Percentiles rank a stretch among this genome's conserved stretches.
Evolutionary conservation across 352 stramenopile species (phyloP).

Genomic region (Phytophthora macrochlamydospora): DNA sequence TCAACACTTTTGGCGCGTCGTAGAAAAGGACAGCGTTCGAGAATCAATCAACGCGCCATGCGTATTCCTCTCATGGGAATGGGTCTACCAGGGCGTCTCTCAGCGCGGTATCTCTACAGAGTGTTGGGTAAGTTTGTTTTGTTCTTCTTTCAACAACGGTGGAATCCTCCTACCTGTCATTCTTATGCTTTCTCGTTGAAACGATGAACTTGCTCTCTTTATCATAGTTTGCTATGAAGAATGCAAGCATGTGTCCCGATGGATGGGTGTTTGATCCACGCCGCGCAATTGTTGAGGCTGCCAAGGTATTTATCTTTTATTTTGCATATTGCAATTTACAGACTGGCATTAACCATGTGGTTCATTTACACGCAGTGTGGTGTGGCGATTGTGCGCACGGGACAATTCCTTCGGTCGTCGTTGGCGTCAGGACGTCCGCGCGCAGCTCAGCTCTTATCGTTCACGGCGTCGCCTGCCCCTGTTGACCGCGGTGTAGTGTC

Average conservation of each 20-base stretch:
- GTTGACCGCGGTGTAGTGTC: constrained; percentile 61
- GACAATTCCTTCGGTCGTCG: constrained; percentile 67
- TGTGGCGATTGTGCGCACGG: constrained; percentile 73
- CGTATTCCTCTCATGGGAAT: constrained; percentile 86
- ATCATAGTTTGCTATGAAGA: constrained; percentile 81
- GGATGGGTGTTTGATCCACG: constrained; percentile 76
- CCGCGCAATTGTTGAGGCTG: constrained; percentile 76
- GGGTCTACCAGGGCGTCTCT: constrained; percentile 86
- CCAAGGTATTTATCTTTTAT: constrained; percentile 43
- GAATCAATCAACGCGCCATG: constrained; percentile 55
- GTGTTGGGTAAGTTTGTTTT: constrained; percentile 63
- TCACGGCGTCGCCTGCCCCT: constrained; percentile 35
- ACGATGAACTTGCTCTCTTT: too few species aligned
- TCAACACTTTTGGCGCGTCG: constrained; percentile 85
- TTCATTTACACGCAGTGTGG: constrained; percentile 36
- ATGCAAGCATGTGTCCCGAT: constrained; percentile 62
- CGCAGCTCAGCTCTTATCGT: constrained; percentile 55
- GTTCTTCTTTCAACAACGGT: not conserved
- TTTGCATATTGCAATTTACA: constrained; percentile 1
- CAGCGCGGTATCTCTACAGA: constrained; percentile 80
- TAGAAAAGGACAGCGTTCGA: constrained; percentile 47
- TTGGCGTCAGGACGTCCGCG: constrained; percentile 35
- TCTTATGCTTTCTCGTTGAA: too few species aligned
- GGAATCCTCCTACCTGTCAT: too few species aligned
- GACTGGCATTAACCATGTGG: constrained; percentile 1